phyloP scores from a whole-genome alignment of 2,329 filamentous ascomycete genomes.

The Aspergillus udagawae region DNA sequence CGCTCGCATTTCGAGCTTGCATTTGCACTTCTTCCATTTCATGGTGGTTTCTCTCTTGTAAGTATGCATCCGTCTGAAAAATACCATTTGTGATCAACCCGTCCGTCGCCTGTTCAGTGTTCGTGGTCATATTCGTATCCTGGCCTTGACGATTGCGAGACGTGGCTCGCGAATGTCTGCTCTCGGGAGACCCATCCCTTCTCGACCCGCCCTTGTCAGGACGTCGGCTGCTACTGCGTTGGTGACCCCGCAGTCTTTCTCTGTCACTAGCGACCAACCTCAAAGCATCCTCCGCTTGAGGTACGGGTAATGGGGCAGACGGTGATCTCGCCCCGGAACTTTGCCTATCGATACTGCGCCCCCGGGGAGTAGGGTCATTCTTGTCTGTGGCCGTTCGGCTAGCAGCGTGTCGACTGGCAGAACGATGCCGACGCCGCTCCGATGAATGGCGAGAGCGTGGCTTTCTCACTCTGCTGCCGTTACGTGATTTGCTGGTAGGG shows the following conservation, averaged over 20 bases:
- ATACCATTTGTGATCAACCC: slow-evolving; percentile 10
- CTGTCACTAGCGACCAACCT: slow-evolving; percentile 43
- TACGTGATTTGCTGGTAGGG: slow-evolving; percentile 41
- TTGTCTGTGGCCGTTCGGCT: slow-evolving; percentile 31
- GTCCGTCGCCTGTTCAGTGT: slow-evolving; percentile 5
- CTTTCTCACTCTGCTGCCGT: slow-evolving; percentile 53
- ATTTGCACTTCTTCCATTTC: slow-evolving; percentile 11
- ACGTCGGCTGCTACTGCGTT: slow-evolving; percentile 50
- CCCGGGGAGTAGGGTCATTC: slow-evolving; percentile 40
- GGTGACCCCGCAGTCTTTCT: slow-evolving; percentile 45
- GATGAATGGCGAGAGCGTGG: slow-evolving; percentile 29
- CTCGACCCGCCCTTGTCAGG: slow-evolving; percentile 42
- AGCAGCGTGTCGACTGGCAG: slow-evolving; percentile 41
- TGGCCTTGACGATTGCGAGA: slow-evolving; percentile 34
- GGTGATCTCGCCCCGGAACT: slow-evolving; percentile 65
- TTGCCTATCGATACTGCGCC: slow-evolving; percentile 60
- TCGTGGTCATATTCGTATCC: slow-evolving; percentile 17
- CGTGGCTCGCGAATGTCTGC: slow-evolving; percentile 28
- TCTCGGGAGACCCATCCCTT: slow-evolving; percentile 47
- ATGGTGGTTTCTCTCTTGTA: slow-evolving; percentile 7
- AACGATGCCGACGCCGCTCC: slow-evolving; percentile 32
- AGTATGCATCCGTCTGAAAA: slow-evolving; percentile 4
- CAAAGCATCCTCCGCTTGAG: slow-evolving; percentile 60
- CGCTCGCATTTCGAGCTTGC: slow-evolving; percentile 20
- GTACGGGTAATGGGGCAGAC: slow-evolving; percentile 74